phyloP scores from a whole-genome alignment of 306 rosid genomes.

The Leucaena leucocephala region DNA sequence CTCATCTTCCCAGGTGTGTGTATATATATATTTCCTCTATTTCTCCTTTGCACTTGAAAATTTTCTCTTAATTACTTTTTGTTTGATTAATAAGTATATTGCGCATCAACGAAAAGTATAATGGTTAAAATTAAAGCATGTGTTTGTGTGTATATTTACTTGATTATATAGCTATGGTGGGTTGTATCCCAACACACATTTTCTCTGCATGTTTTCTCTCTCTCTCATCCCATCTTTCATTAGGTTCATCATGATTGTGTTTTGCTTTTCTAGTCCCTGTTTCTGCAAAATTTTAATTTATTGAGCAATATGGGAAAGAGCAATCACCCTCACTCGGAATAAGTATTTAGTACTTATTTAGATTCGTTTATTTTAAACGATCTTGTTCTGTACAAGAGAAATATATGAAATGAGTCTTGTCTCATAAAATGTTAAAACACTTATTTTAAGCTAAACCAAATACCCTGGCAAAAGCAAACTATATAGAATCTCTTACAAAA shows the following conservation, averaged over 20 bases:
- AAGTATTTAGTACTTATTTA: no score
- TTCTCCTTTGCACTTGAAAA: neutral
- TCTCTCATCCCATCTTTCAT: neutral
- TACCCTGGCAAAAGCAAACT: no score
- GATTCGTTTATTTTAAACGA: no score
- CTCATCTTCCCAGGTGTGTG: slow-evolving; percentile 76
- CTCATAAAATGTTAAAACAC: no score
- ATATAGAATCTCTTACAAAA: neutral
- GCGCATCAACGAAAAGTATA: neutral
- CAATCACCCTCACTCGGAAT: no score
- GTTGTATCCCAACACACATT: neutral
- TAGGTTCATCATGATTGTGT: slow-evolving; percentile 2
- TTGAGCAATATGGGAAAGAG: neutral
- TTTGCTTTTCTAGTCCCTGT: neutral
- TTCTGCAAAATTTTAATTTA: slow-evolving; percentile 1
- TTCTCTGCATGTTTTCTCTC: neutral
- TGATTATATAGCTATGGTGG: slow-evolving; percentile 29
- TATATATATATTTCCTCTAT: neutral
- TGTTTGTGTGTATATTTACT: neutral
- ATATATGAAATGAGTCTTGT: no score
- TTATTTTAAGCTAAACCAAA: no score
- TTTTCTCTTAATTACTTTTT: neutral
- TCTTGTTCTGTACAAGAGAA: no score
- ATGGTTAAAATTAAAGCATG: slow-evolving; percentile 3
- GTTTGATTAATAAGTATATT: neutral